A percentile compares a stretch with the other conserved stretches of the same genome.
Evolutionary conservation across 2,329 filamentous ascomycete genomes (phyloP).

Genomic region (Aspergillus caelatus): DNA sequence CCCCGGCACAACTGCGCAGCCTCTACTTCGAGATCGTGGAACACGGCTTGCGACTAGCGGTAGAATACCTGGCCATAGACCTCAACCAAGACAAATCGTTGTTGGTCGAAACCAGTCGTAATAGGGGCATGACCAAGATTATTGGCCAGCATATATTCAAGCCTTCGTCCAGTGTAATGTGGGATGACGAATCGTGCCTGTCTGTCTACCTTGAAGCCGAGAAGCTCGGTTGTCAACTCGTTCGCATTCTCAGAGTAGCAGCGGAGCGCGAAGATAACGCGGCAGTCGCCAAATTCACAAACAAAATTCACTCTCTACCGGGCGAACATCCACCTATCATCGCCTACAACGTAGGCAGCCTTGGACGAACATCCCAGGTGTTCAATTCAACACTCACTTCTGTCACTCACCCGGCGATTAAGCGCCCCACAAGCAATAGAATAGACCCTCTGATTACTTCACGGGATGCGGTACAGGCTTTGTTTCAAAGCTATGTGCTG

Average conservation of each 20-base stretch:
- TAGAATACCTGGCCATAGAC: constrained; percentile 45
- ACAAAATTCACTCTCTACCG: constrained; percentile 36
- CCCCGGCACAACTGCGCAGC: constrained; percentile 16
- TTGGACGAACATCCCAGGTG: constrained; percentile 48
- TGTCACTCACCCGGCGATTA: constrained; percentile 45
- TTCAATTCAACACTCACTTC: constrained; percentile 46
- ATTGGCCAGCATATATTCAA: constrained; percentile 43
- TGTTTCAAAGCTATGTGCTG: constrained; percentile 46
- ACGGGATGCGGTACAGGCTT: constrained; percentile 39
- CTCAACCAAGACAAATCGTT: constrained; percentile 34
- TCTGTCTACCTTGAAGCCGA: constrained; percentile 39
- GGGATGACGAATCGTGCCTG: constrained; percentile 39
- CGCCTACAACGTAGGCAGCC: constrained; percentile 43
- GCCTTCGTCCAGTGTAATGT: constrained; percentile 30
- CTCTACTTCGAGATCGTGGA: constrained; percentile 40
- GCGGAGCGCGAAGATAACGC: constrained; percentile 42
- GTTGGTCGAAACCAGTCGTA: constrained; percentile 31
- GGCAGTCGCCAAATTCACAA: constrained; percentile 39
- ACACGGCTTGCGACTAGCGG: constrained; percentile 43
- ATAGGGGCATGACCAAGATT: constrained; percentile 44
- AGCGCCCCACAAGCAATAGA: constrained; percentile 23
- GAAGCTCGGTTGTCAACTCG: constrained; percentile 41
- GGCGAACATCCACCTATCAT: constrained; percentile 39
- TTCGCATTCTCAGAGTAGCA: constrained; percentile 41
- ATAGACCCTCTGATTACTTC: constrained; percentile 41